Conservation (phyloP, 2,329 filamentous ascomycete genomes). For the Epicoccum nigrum region DNA sequence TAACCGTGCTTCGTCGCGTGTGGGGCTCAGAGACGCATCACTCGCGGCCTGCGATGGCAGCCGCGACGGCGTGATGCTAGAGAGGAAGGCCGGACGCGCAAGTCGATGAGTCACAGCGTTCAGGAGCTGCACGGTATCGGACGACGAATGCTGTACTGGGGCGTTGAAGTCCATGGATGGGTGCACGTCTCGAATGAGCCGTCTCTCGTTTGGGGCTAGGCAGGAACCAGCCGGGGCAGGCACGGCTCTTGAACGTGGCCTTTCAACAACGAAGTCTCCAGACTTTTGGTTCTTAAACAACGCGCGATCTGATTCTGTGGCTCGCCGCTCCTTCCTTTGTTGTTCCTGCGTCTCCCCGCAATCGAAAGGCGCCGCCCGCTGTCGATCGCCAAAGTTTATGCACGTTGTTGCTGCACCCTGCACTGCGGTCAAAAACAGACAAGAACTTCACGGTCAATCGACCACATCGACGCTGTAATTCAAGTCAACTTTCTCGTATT, state of each 20-base stretch:
- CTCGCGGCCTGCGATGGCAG: conserved; percentile 48
- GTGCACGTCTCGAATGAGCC: conserved; percentile 35
- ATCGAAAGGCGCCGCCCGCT: conserved; percentile 10
- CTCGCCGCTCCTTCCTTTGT: conserved; percentile 23
- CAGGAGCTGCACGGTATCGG: conserved; percentile 43
- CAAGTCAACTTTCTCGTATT: conserved; percentile 8
- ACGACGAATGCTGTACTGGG: conserved; percentile 25
- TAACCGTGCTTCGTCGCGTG: conserved; percentile 41
- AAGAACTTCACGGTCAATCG: conserved; percentile 1
- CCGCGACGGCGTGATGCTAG: conserved; percentile 43
- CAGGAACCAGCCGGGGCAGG: conserved; percentile 15
- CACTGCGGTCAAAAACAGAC: conserved; percentile 5
- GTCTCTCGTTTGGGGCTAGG: conserved; percentile 42
- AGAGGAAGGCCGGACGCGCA: conserved; percentile 43
- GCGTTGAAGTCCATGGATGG: conserved; percentile 36
- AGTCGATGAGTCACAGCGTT: conserved; percentile 43
- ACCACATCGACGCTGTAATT: conserved; percentile 2
- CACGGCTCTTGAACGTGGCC: conserved; percentile 33
- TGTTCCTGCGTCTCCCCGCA: conserved; percentile 18
- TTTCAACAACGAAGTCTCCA: conserved; percentile 31
- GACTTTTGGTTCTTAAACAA: conserved; percentile 3
- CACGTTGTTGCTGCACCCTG: conserved; percentile 9
- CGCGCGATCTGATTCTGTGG: conserved; percentile 20
- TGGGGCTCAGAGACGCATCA: conserved; percentile 46
- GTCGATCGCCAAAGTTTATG: conserved; percentile 19